Evolutionary conservation across 345 rosid genomes (phyloP), one percentile per base, ranked within the genome.

Genomic region (Erysimum cheiranthoides): DNA sequence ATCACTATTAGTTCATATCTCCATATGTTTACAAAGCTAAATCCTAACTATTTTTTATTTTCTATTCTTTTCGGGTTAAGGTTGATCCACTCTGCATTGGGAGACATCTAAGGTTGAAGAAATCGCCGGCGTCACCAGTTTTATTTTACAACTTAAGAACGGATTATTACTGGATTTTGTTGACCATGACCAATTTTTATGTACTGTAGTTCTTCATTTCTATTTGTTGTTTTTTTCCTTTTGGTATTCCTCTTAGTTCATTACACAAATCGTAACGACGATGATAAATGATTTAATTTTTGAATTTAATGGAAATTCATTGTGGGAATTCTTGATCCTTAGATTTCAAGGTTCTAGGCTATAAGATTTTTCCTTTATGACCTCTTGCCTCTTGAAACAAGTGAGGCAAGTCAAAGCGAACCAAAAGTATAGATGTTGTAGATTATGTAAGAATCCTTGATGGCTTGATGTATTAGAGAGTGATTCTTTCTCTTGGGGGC

Each of bases 61-160:
- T 36, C 51, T 10, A 1, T 34, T 12, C 4, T 43, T 71, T 30
- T 47, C 3, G n/a, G 50, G 49, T 66, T 32, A 18, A 78, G 81
- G 81, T 51, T 78, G 74, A 78, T 78, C 5, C 78, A 78, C 43
- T 8, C 78, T 16, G 81, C 81, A 32, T 17, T 78, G 65, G 78
- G 78, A 51, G 81, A 78, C 6, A 77, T 77, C 39, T 77, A 71
- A 71, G 32, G 21, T 49, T 65, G 40, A 32, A 71, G 56, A 43
- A 42, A 21, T n/a, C 47, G 36, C 7, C 14, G 36, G 11, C 57
- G 54, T 57, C 50, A 38, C 53, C 34, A 11, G 10, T 1, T 1
- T 16, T 27, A 38, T 6, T 25, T 66, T 46, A 28, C 53, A 46
- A 8, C 36, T 32, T 14, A 53, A 36, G 27, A 25, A 54, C 35